phyloP scores from a whole-genome alignment of 352 stramenopile species.

The Pythium sp. region DNA sequence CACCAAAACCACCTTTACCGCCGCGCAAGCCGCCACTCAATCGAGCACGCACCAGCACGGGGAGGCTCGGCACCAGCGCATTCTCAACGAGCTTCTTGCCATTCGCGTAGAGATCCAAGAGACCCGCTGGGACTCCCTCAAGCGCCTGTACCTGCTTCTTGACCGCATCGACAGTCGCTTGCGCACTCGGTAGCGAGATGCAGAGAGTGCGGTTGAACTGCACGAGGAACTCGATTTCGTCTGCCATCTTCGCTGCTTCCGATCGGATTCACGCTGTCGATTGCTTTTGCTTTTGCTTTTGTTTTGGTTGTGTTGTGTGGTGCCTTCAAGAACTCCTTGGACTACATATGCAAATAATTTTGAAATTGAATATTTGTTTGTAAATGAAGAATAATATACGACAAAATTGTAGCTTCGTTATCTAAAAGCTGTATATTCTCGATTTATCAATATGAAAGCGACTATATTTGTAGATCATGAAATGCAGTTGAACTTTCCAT shows the following conservation, averaged over 20 bases:
- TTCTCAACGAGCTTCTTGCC: slow-evolving; percentile 45
- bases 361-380: too few relatives aligned
- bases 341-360: too few relatives aligned
- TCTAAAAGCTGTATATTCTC: background rate
- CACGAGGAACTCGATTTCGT: slow-evolving; percentile 73
- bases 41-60: slow-evolving; percentile 57
- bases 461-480: background rate
- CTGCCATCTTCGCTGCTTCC: slow-evolving; percentile 27
- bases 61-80: slow-evolving; percentile 41
- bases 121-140: slow-evolving; percentile 37
- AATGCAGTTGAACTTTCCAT: background rate
- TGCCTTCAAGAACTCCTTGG: too few relatives aligned
- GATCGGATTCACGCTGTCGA: background rate
- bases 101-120: slow-evolving; percentile 65
- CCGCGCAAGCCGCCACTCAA: slow-evolving; percentile 62
- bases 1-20: slow-evolving; percentile 83
- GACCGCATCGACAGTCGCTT: slow-evolving; percentile 39
- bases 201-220: slow-evolving; percentile 77
- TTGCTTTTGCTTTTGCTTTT: slow-evolving; percentile 3
- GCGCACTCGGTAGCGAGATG: slow-evolving; percentile 45
- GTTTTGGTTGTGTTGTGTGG: background rate
- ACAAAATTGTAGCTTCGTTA: background rate
- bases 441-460: background rate
- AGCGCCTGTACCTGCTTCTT: slow-evolving; percentile 39
- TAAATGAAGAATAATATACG: background rate